phyloP scores from a whole-genome alignment of 495 filamentous ascomycete species.

The Aspergillus kassunensis region DNA sequence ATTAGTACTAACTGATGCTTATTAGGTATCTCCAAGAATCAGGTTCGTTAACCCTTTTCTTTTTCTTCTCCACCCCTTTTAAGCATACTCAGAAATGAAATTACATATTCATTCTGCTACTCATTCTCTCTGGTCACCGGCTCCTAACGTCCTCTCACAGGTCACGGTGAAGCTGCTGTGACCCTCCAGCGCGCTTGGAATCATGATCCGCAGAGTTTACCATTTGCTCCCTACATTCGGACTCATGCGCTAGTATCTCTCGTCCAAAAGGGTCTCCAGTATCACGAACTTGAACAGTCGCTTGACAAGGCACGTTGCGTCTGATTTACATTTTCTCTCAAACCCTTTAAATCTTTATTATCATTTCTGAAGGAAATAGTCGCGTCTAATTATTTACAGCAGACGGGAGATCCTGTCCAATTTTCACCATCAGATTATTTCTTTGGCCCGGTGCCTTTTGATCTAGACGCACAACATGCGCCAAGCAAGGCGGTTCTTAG shows the following conservation, averaged over 20 bases:
- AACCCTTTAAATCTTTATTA: background rate
- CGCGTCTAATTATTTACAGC: constrained; percentile 5
- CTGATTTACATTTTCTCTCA: background rate
- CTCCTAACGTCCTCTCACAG: constrained; percentile 31
- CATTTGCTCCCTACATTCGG: constrained; percentile 72
- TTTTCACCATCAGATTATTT: constrained; percentile 42
- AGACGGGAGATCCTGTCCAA: constrained; percentile 42
- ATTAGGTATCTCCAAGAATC: constrained; percentile 88
- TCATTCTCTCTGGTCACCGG: background rate
- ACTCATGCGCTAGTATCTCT: constrained; percentile 70
- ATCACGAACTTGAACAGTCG: constrained; percentile 64
- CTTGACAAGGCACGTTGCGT: constrained; percentile 52
- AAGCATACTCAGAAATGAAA: background rate
- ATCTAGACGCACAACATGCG: constrained; percentile 27
- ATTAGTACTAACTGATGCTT: constrained; percentile 27
- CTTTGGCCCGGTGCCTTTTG: constrained; percentile 48
- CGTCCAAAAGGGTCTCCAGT: constrained; percentile 74
- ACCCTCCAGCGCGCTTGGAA: constrained; percentile 82
- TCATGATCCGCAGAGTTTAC: constrained; percentile 65
- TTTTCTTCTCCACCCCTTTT: constrained; percentile 12
- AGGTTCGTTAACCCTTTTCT: constrained; percentile 55
- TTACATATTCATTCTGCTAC: background rate
- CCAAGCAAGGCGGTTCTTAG: constrained; percentile 24
- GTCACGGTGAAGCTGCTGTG: constrained; percentile 66
- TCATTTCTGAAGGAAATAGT: background rate